Evolutionary conservation across 148 eudicot species (phyloP).

Genomic region (Vaccinium darrowii): DNA sequence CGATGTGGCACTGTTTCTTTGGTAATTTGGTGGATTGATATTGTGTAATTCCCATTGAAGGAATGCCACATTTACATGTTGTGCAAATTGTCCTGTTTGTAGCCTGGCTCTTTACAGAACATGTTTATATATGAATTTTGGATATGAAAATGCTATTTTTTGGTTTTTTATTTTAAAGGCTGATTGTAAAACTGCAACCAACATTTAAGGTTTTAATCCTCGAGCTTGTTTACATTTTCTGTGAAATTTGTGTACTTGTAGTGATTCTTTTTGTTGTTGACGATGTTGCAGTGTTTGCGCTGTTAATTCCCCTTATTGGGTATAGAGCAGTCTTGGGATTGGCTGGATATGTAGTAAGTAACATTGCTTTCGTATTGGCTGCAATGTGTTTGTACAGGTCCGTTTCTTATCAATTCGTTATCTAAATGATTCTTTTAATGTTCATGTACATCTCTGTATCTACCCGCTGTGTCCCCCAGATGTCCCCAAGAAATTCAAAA

Average conservation of each 20-base stretch:
- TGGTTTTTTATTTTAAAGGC: background rate
- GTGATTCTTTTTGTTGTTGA: background rate
- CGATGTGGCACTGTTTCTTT: too few relatives aligned
- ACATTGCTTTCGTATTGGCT: constrained; percentile 71
- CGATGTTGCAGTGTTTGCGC: constrained; percentile 56
- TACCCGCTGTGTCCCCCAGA: background rate
- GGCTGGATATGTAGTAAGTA: constrained; percentile 80
- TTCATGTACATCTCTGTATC: background rate
- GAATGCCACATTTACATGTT: too few relatives aligned
- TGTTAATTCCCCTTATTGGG: constrained; percentile 73
- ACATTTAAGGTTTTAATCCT: too few relatives aligned
- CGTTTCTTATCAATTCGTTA: constrained; percentile 7
- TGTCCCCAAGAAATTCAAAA: too few relatives aligned
- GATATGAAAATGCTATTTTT: background rate
- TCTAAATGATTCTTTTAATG: background rate
- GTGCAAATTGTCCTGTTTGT: too few relatives aligned
- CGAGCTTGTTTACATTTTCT: background rate
- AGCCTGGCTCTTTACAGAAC: background rate
- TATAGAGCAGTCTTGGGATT: constrained; percentile 86
- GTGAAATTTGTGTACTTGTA: background rate
- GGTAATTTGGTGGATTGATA: too few relatives aligned
- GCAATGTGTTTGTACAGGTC: constrained; percentile 78
- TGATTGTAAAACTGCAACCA: background rate
- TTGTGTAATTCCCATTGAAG: too few relatives aligned
- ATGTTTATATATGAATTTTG: background rate